These are phyloP conservation scores for Agrocybe chaxingu DNA, from an alignment of 768 basidiomycete species.

Conservation along the genomic window DNA sequence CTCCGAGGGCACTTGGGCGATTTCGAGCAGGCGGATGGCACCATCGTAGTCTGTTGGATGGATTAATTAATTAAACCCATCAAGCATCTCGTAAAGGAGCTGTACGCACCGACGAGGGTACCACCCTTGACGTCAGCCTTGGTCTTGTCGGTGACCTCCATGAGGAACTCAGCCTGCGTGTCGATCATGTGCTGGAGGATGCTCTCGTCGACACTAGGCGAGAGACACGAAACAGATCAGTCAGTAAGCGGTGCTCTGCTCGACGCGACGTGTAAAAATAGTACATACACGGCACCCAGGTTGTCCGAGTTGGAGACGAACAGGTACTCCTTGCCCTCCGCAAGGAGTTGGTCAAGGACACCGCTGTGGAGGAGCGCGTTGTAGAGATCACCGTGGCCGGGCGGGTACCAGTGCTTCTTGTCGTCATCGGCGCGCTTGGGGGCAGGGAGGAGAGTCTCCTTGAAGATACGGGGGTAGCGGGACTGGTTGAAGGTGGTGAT, in stretches of 20 bases:
- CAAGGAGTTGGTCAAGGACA: slow-evolving; percentile 83
- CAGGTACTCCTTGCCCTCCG: slow-evolving; percentile 94
- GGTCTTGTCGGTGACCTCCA: slow-evolving; percentile 97
- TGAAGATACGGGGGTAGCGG: slow-evolving; percentile 88
- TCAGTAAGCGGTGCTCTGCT: neutral
- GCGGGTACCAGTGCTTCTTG: slow-evolving; percentile 95
- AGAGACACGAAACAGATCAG: slow-evolving; percentile 5
- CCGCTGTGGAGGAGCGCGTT: slow-evolving; percentile 90
- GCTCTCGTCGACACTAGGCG: slow-evolving; percentile 66
- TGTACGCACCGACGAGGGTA: slow-evolving; percentile 63
- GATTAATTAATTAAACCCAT: neutral
- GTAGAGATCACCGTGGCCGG: slow-evolving; percentile 96
- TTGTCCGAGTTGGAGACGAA: slow-evolving; percentile 99
- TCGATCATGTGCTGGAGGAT: slow-evolving; percentile 88
- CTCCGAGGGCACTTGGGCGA: slow-evolving; percentile 91
- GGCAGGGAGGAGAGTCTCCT: slow-evolving; percentile 83
- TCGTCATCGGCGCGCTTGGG: slow-evolving; percentile 76
- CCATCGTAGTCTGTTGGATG: slow-evolving; percentile 69
- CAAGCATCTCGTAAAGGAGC: neutral
- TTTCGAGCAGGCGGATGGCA: slow-evolving; percentile 83
- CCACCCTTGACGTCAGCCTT: slow-evolving; percentile 82
- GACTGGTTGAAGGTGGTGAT: slow-evolving; percentile 94
- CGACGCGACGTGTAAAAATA: neutral
- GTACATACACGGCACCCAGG: slow-evolving; percentile 81
- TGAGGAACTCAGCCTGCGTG: slow-evolving; percentile 79